Conservation (phyloP, 768 basidiomycete species). For the Phaeotremella fagi region DNA sequence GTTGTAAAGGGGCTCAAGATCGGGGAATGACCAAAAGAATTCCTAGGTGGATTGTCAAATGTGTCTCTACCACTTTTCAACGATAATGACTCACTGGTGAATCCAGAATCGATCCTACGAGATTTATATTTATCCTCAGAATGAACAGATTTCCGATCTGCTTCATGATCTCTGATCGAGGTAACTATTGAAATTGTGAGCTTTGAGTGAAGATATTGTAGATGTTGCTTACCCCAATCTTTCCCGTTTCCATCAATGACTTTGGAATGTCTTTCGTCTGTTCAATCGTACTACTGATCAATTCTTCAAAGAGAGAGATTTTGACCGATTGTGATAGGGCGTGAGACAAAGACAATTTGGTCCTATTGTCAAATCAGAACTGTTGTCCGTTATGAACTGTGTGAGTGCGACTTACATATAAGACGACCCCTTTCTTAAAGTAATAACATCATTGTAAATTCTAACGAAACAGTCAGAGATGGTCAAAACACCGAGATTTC, state of each 20-base stretch:
- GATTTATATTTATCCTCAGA: slow-evolving; percentile 86
- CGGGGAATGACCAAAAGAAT: slow-evolving; percentile 93
- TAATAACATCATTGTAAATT: slow-evolving; percentile 95
- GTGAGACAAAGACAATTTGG: slow-evolving; percentile 89
- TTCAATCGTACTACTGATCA: slow-evolving; percentile 88
- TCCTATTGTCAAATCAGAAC: too few relatives aligned
- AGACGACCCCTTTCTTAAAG: slow-evolving; percentile 85
- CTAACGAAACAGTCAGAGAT: slow-evolving; percentile 46
- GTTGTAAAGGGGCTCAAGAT: slow-evolving; percentile 89
- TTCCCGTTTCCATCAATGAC: slow-evolving; percentile 85
- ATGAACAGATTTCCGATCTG: slow-evolving; percentile 94
- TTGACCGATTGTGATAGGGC: slow-evolving; percentile 95
- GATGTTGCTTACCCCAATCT: slow-evolving; percentile 62
- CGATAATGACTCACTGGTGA: slow-evolving; percentile 64
- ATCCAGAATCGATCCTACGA: slow-evolving; percentile 93
- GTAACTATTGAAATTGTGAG: slow-evolving; percentile 38
- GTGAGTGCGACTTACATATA: slow-evolving; percentile 69
- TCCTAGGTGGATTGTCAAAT: slow-evolving; percentile 55
- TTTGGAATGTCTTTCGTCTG: slow-evolving; percentile 96
- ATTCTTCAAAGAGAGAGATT: slow-evolving; percentile 92
- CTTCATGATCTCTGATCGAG: slow-evolving; percentile 81
- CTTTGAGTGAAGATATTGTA: not conserved
- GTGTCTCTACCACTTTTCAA: slow-evolving; percentile 5
- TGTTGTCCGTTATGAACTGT: too few relatives aligned
- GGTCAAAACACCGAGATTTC: not conserved